Evolutionary conservation across 108 stramenopile species (phyloP).

Genomic region (Asterionellopsis glacialis): DNA sequence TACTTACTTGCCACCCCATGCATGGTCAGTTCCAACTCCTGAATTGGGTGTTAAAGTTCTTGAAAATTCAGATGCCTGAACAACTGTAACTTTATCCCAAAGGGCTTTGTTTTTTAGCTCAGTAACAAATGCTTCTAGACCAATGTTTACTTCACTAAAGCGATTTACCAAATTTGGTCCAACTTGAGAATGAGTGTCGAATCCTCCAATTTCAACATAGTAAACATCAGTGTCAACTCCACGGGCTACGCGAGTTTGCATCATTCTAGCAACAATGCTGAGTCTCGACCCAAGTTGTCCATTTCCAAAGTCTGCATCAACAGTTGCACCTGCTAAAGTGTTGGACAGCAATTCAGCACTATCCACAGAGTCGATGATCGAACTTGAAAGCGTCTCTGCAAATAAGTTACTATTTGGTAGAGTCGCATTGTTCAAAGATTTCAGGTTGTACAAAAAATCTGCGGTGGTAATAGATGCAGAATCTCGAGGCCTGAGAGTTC

Average conservation of each 20-base stretch:
- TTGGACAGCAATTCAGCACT: no score
- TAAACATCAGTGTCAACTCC: slow-evolving; percentile 53
- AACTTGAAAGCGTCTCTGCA: no score
- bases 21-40: slow-evolving; percentile 61
- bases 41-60: slow-evolving; percentile 56
- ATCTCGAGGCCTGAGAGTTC: no score
- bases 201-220: slow-evolving; percentile 55
- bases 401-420: no score
- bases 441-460: no score
- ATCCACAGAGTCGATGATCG: no score
- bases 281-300: neutral
- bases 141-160: slow-evolving; percentile 41
- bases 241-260: slow-evolving; percentile 33
- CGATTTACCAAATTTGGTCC: no score
- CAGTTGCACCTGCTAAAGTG: no score
- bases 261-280: slow-evolving; percentile 43
- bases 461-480: no score
- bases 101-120: slow-evolving; percentile 50
- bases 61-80: slow-evolving; percentile 60
- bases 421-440: no score
- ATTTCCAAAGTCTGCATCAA: no score
- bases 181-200: slow-evolving; percentile 44
- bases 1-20: slow-evolving; percentile 38
- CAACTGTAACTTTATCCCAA: slow-evolving; percentile 54
- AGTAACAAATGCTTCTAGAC: slow-evolving; percentile 32